Conservation (phyloP, 441 rosid species). For the Adansonia rubrostipa region DNA sequence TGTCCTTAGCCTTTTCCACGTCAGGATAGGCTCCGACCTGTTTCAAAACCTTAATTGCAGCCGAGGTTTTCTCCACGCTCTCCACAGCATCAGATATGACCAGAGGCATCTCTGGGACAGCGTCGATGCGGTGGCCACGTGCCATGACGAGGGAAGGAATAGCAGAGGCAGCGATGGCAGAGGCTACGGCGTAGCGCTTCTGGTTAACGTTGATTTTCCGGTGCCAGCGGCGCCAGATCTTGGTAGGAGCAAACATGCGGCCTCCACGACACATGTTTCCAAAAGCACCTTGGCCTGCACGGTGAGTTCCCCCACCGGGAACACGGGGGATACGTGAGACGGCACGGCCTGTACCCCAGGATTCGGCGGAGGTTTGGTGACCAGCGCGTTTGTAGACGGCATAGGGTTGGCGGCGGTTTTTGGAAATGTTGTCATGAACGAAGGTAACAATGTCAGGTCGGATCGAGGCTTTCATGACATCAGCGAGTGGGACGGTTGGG, state of each 20-base stretch:
- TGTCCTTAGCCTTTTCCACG: constrained; percentile 87
- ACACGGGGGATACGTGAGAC: constrained; percentile 99
- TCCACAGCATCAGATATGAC: constrained; percentile 74
- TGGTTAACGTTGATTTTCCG: constrained; percentile 77
- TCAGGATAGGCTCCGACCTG: constrained; percentile 81
- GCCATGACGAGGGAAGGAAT: constrained; percentile 86
- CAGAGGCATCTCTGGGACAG: constrained; percentile 86
- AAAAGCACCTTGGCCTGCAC: constrained; percentile 96
- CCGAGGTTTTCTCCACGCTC: constrained; percentile 76
- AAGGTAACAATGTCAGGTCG: constrained; percentile 74
- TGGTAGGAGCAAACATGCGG: constrained; percentile 97
- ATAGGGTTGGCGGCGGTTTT: constrained; percentile 83
- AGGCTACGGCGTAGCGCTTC: constrained; percentile 80
- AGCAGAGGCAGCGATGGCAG: constrained; percentile 90
- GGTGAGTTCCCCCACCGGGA: constrained; percentile 98
- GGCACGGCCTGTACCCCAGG: constrained; percentile 98
- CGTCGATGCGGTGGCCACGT: constrained; percentile 83
- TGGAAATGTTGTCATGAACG: constrained; percentile 69
- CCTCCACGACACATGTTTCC: constrained; percentile 99
- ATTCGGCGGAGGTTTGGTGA: constrained; percentile 92
- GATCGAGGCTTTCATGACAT: constrained; percentile 68
- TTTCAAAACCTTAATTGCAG: constrained; percentile 72
- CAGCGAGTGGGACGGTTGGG: constrained; percentile 57
- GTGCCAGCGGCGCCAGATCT: constrained; percentile 98
- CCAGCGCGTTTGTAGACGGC: constrained; percentile 82